Base-by-base conservation (phyloP, 2,329 filamentous ascomycete genomes). In the Magnaporthales sp. region DNA sequence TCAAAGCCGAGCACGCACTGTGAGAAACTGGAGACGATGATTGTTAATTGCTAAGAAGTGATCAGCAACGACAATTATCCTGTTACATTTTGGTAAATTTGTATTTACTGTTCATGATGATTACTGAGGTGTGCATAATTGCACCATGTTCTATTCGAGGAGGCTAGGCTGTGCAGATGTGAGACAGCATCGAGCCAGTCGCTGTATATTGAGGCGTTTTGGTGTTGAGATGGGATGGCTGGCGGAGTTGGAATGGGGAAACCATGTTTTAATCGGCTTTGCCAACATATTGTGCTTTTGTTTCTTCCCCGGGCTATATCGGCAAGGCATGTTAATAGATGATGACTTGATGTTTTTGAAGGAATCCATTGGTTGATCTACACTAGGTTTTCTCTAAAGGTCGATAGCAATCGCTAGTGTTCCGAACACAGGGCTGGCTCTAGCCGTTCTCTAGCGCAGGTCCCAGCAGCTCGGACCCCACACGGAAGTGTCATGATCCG, bases 1-100 rank as follows among this genome's bases (percentile, higher is more conserved):
- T 84, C 69, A 81, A 78, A 67, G 68, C 68, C n/a, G 67, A 65
- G 63, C 61, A 62, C 4, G 66, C 63, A 2, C n/a, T 65, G 3
- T 67, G 27, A 65, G 30, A 19, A 46, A n/a, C n/a, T n/a, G 38
- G 38, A 7, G n/a, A 19, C 3, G 15, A 46, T n/a, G 19, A 15
- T 62, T 8, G 38, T 19, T n/a, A n/a, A 19, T 46, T 46, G 38
- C 38, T n/a, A 46, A 46, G n/a, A n/a, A n/a, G n/a, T 46, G 38
- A 46, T 46, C 38, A 19, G n/a, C 38, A 46, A 46, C 38, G 38
- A 46, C 38, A 46, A 19, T 46, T 46, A 46, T 7, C n/a, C 9
- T 46, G 15, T 46, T 19, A 46, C 38, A 46, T 46, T 46, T n/a
- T 46, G 38, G 38, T 46, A 19, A n/a, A 46, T 46, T 46, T 46